Evolutionary conservation across 1,284 basidiomycete species (phyloP), one percentile per base, ranked within the genome.

Genomic region (Ganoderma multipileum): DNA sequence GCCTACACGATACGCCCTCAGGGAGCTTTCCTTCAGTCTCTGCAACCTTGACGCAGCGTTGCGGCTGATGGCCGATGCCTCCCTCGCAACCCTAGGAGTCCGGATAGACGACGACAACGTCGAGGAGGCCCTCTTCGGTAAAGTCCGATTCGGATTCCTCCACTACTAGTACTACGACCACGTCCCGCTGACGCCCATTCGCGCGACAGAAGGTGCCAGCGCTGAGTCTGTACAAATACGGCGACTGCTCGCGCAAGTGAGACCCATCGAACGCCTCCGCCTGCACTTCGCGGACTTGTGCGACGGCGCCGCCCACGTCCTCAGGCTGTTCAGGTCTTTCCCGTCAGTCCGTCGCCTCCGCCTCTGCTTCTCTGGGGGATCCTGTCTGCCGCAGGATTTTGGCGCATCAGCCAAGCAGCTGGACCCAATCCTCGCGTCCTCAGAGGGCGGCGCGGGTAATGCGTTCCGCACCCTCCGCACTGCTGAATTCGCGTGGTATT

Each of bases 141-240:
- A n/a, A 3, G 33, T 14, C 42, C n/a, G 2, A 1, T 44, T 44
- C 18, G n/a, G n/a, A 20, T 44, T 4, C 8, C 42, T 8, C 18
- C 42, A 18, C n/a, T n/a, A n/a, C n/a, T n/a, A n/a, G n/a, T n/a
- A n/a, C n/a, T n/a, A 18, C n/a, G 5, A n/a, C 2, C n/a, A 18
- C n/a, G n/a, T 44, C 38, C 9, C 36, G 16, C 41, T 7, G n/a
- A n/a, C n/a, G n/a, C n/a, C n/a, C 12, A 36, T 9, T 36, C 5
- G 9, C 3, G 16, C 41, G 14, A 42, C 18, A 4, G 18, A 20
- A 44, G 42, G 14, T 8, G 33, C 3, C 18, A 18, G 18, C 18
- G 1, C 42, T 5, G 7, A 1, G 12, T 2, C 6, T 0, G 42
- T 8, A 18, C 9, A 0, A 12, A 2, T 20, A 2, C 14, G 2